Evolutionary conservation across 148 eudicot genomes (phyloP).

Genomic region (Polygonum maritimum): DNA sequence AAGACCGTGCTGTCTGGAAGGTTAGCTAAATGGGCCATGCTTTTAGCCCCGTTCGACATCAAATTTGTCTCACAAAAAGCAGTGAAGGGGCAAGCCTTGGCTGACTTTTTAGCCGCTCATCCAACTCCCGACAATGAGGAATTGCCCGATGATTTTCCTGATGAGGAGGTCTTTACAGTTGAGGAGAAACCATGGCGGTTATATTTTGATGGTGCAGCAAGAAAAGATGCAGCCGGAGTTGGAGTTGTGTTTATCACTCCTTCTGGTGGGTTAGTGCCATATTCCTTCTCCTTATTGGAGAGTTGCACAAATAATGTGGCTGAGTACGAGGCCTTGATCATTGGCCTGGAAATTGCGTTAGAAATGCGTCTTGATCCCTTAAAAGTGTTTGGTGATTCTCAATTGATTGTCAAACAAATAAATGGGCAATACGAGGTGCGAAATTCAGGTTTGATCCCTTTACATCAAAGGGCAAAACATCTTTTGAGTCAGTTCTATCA

Average conservation of each 20-base stretch:
- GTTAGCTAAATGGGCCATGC: not conserved
- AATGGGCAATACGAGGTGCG: not conserved
- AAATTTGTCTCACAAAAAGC: not conserved
- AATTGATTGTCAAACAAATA: not conserved
- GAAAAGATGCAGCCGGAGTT: not conserved
- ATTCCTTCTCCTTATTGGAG: not conserved
- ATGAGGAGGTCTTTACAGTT: not conserved
- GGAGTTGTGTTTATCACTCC: not conserved
- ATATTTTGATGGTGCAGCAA: not conserved
- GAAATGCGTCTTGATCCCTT: not conserved
- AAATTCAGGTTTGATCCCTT: not conserved
- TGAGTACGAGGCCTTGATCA: not conserved
- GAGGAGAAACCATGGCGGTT: not conserved
- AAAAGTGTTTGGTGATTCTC: not conserved
- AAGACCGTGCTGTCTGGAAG: not conserved
- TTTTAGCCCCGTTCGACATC: not conserved
- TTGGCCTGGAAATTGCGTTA: not conserved
- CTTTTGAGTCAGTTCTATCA: not conserved
- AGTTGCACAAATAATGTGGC: not conserved
- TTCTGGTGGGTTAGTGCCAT: not conserved
- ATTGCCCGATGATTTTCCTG: not conserved
- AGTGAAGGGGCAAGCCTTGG: not conserved
- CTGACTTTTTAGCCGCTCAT: not conserved
- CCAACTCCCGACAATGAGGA: not conserved
- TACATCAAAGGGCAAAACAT: not conserved